Evolutionary conservation across 1,284 basidiomycete species (phyloP).

Genomic region (Tilletia caries): DNA sequence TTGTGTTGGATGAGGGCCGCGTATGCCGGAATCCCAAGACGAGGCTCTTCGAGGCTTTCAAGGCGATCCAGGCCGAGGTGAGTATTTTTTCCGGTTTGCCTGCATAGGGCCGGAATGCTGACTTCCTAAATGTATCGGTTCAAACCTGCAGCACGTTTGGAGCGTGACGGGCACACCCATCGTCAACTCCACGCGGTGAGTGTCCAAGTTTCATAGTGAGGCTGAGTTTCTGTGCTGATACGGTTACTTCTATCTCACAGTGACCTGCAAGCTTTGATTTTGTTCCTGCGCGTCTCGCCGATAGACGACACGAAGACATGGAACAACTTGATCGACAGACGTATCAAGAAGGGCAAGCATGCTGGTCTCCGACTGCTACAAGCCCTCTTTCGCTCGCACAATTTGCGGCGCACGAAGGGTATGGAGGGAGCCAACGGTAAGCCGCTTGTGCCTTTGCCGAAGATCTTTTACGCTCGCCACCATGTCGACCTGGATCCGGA

Average conservation of each 20-base stretch:
- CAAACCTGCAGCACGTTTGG: conserved; percentile 23
- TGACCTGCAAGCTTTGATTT: conserved; percentile 79
- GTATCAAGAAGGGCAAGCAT: conserved; percentile 16
- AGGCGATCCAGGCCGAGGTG: conserved; percentile 64
- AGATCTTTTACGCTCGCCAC: conserved; percentile 57
- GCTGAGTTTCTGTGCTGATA: no score
- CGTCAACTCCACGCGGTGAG: conserved; percentile 66
- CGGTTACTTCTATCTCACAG: no score
- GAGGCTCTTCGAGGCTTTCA: conserved; percentile 73
- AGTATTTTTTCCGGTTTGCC: background rate
- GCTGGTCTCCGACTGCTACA: conserved; percentile 46
- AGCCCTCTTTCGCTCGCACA: conserved; percentile 77
- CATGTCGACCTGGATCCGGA: conserved; percentile 66
- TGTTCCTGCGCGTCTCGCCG: conserved; percentile 73
- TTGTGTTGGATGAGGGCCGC: conserved; percentile 85
- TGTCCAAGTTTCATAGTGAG: no score
- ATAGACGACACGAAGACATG: conserved; percentile 67
- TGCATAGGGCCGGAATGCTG: no score
- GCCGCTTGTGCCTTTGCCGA: conserved; percentile 15
- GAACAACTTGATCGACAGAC: conserved; percentile 65
- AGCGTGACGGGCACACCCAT: conserved; percentile 79
- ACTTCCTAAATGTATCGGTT: no score
- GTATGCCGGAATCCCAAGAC: conserved; percentile 79
- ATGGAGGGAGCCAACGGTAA: conserved; percentile 53
- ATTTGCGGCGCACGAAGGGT: conserved; percentile 81